These are phyloP conservation scores for Achlya hypogyna DNA, from an alignment of 352 stramenopile genomes.

Conservation along the genomic window DNA sequence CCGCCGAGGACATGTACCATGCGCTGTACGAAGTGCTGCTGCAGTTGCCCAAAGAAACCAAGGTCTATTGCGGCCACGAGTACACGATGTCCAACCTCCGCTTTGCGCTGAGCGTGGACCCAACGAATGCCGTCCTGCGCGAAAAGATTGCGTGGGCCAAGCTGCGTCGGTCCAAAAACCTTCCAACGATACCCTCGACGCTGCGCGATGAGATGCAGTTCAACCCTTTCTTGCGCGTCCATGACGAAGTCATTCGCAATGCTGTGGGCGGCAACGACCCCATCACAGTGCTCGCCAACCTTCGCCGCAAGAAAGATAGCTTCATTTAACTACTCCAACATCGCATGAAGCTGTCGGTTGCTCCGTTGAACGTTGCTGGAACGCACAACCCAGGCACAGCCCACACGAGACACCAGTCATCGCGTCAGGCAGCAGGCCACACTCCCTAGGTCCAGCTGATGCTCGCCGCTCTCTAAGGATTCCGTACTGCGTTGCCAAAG, in stretches of 20 bases:
- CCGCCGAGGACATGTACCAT: slow-evolving; percentile 80
- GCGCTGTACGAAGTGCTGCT: slow-evolving; percentile 82
- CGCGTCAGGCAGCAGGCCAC: too few species aligned
- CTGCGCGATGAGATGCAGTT: slow-evolving; percentile 81
- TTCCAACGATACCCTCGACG: slow-evolving; percentile 89
- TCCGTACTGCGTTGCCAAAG: too few species aligned
- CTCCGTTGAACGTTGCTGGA: too few species aligned
- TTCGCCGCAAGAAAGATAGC: slow-evolving; percentile 64
- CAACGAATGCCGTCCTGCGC: slow-evolving; percentile 76
- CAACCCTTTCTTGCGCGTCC: slow-evolving; percentile 79
- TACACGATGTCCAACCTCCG: slow-evolving; percentile 91
- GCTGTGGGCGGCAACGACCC: slow-evolving; percentile 67
- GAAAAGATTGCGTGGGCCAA: slow-evolving; percentile 81
- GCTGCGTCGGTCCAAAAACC: slow-evolving; percentile 63
- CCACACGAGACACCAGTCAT: too few species aligned
- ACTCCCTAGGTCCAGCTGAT: too few species aligned
- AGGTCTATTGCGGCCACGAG: slow-evolving; percentile 85
- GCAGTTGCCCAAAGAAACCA: slow-evolving; percentile 75
- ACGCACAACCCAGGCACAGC: not conserved
- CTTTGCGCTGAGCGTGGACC: slow-evolving; percentile 90
- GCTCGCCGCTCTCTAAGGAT: too few species aligned
- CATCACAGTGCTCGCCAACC: slow-evolving; percentile 68
- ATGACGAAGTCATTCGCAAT: slow-evolving; percentile 75
- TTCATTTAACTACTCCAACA: slow-evolving; percentile 4
- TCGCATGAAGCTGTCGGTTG: too few species aligned